Base-by-base conservation (phyloP, 164 flowering plant species). In the Kingdonia uniflora region DNA sequence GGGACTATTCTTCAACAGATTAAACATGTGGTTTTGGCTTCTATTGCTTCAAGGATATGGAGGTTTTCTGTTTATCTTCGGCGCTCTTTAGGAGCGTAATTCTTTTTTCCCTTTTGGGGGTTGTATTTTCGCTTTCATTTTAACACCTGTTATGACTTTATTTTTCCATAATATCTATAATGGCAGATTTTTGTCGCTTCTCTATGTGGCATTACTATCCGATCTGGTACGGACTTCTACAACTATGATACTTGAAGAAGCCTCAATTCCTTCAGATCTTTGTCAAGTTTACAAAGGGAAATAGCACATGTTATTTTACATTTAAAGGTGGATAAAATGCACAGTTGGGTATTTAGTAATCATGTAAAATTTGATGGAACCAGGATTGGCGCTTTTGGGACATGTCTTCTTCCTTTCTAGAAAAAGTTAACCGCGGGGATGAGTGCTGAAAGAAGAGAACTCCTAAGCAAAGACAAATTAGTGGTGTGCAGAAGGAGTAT, bases 21-120 rank as follows among this genome's bases (percentile, higher is more conserved):
- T 6, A 75, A 65, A 58, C 63, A 71, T 61, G 2, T 80, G 11
- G 71, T 75, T 37, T 71, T 74, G n/a, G 77, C 63, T 17, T 47
- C 61, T 45, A 72, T 84, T 25, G 77, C 59, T 51, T 81, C 17
- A 78, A 78, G 67, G 82, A 78, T 11, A n/a, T 81, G 85, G 86
- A 49, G 76, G 88, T 10, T 29, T 72, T 38, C 71, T 81, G 12
- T 81, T 81, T 46, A 65, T 76, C 16, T 58, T 81, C 54, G 85
- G 87, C 51, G 78, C 65, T 55, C 73, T 44, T 17, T 73, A 39
- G 84, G 85, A 29, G 87, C 84, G 15, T 68, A 58, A 58, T 71
- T 84, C 19, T 67, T 84, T n/a, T n/a, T n/a, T n/a, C n/a, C n/a
- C n/a, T n/a, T n/a, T n/a, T n/a, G n/a, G n/a, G 81, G 87, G 81